Evolutionary conservation across 495 filamentous ascomycete species (phyloP), one percentile per base, ranked within the genome.

Genomic region (Penicillium psychrofluorescens): DNA sequence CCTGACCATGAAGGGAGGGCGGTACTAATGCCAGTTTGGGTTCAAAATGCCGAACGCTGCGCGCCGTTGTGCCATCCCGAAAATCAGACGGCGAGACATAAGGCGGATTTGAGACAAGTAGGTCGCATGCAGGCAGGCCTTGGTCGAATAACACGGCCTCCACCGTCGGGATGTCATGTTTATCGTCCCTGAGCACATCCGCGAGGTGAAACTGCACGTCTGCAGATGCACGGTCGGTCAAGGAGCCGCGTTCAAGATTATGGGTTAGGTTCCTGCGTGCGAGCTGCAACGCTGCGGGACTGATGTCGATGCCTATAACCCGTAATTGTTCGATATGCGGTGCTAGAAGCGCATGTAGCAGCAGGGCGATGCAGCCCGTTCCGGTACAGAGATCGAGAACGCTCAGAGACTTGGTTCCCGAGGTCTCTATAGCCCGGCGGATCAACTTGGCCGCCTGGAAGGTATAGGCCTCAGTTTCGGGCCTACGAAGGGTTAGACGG

Each of bases 321-420:
- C 61, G 50, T 44, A 66, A 22, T 39, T 60, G 6, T 31, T 52
- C 29, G 45, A 56, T 44, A 38, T 51, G 49, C 11, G 58, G 51
- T 22, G 48, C 45, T 36, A 91, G 73, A 6, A 77, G 71, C 10
- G 77, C 55, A 51, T 79, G 63, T 0, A 95, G 68, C 8, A 86
- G 78, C 8, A 96, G 77, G 0, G 89, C 66, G 47, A 98, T 95
- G 62, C 92, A 97, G 27, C 92, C 92, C 12, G 86, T 87, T 4
- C 92, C 92, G 0, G 87, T 86, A 60, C 92, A 97, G 22, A 95
- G 64, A 61, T 98, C 92, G 2, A 96, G 56, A 15, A 96, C 72
- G 28, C 71, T 75, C 7, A 92, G 48, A 11, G 46, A 36, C 31
- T 40, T 32, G 15, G 9, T 2, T 11, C 16, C 22, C 32, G 30